Evolutionary conservation across 1,139 yeast species (phyloP), one percentile per base, ranked within the genome.

Genomic region (Komagataea norvegica): DNA sequence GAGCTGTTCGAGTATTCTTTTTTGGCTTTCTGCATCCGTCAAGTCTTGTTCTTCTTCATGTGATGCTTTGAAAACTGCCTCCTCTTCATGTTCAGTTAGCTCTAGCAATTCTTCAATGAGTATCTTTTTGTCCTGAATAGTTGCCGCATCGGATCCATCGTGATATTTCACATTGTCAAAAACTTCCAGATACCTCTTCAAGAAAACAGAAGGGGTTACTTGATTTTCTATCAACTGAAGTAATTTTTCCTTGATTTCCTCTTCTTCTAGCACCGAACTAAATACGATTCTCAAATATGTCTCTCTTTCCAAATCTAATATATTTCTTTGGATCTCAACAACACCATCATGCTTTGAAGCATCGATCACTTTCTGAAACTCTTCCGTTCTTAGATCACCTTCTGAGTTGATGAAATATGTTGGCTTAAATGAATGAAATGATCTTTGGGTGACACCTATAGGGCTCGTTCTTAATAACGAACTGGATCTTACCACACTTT

Each of bases 381-480:
- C 40, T 19, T 42, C 36, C 22, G 40, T 44, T 18, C 42, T 41
- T 13, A 49, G 41, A 30, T 45, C 41, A n/a, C 52, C 52, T 6
- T 44, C 41, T 27, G 35, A 38, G 34, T 43, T 40, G 32, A 44
- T 43, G 21, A 48, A 36, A 14, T 14, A 30, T 17, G 27, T 18
- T 11, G 20, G 6, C 6, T 13, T 20, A 10, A 14, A 25, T 8
- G 26, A 19, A 23, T 37, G 40, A 24, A 37, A 37, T 13, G 24
- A 20, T 25, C 33, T 29, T 15, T 9, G 13, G 8, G 19, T 4
- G 3, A 25, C 17, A 8, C 23, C n/a, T 16, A 9, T 27, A 13
- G 11, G 20, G 23, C 26, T 10, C 14, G 13, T 24, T 10, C 8
- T 14, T 11, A 8, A 11, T 14, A 17, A n/a, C 11, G 25, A 30